These are phyloP conservation scores for Comarum palustre DNA, from an alignment of 306 rosid species.

Conservation along the genomic window DNA sequence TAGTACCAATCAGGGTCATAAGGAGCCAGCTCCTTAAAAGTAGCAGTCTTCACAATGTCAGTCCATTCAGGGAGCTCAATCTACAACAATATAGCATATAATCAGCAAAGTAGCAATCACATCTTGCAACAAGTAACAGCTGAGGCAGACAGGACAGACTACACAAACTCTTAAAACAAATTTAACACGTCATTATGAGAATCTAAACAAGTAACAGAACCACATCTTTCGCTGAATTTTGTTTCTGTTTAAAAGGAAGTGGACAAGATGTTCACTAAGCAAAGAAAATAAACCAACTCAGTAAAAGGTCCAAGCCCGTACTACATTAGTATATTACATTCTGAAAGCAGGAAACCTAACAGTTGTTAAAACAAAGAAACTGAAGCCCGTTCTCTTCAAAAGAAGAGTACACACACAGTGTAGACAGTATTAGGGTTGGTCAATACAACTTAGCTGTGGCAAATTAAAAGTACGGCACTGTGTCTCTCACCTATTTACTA, in stretches of 20 bases:
- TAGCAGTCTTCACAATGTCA: slow-evolving; percentile 66
- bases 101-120: not conserved
- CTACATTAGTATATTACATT: not conserved
- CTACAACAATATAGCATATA: slow-evolving; percentile 21
- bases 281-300: not conserved
- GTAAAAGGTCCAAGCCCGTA: not conserved
- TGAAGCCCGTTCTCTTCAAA: not conserved
- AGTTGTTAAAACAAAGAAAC: not conserved
- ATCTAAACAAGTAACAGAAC: not conserved
- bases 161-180: not conserved
- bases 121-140: not conserved
- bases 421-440: not conserved
- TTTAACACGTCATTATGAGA: not conserved
- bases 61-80: slow-evolving; percentile 81
- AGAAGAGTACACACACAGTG: no score
- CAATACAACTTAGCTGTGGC: not conserved
- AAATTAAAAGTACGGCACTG: not conserved
- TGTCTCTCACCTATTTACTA: not conserved
- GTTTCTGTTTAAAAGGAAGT: not conserved
- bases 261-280: not conserved
- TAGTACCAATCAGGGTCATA: slow-evolving; percentile 81
- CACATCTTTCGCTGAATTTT: not conserved
- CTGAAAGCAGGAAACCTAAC: not conserved
- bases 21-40: slow-evolving; percentile 66
- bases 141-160: no score